A percentile compares a stretch with the other conserved stretches of the same genome.
Evolutionary conservation across 441 rosid species (phyloP).

Genomic region (Iberis amara): DNA sequence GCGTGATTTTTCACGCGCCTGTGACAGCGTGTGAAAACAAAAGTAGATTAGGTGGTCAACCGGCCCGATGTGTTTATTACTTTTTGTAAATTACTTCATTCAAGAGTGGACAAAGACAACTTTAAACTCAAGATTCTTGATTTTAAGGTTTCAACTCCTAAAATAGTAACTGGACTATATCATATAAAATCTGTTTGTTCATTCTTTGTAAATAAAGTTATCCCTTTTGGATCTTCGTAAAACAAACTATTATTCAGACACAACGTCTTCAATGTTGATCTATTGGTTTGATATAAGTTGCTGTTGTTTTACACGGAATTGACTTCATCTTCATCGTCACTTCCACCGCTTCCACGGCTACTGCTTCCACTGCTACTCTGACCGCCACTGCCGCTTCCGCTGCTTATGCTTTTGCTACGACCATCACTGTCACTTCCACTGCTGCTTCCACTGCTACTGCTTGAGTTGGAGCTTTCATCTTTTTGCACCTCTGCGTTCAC

Average conservation of each 20-base stretch:
- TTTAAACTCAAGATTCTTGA: conserved; percentile 20
- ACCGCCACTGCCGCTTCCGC: conserved; percentile 24
- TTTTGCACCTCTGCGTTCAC: conserved; percentile 48
- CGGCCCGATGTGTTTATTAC: conserved; percentile 12
- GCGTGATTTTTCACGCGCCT: not conserved
- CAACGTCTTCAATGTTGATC: not conserved
- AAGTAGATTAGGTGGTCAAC: conserved; percentile 18
- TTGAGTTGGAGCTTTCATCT: conserved; percentile 46
- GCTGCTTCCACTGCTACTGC: conserved; percentile 62
- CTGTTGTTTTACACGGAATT: conserved; percentile 43
- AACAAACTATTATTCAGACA: conserved; percentile 20
- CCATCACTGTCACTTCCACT: conserved; percentile 50
- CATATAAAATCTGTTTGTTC: conserved; percentile 5
- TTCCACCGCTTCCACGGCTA: conserved; percentile 33
- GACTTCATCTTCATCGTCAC: conserved; percentile 56
- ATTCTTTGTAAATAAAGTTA: conserved; percentile 10
- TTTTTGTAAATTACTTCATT: conserved; percentile 5
- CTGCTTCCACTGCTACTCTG: conserved; percentile 30
- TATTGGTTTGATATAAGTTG: not conserved
- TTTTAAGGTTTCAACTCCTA: not conserved
- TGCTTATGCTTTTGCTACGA: conserved; percentile 48
- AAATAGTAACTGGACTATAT: conserved; percentile 21
- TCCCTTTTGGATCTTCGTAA: conserved; percentile 12
- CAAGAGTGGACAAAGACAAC: conserved; percentile 2
- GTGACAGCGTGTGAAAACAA: not conserved